Conservation (phyloP, 1,139 yeast genomes). For the Sugiyamaella grinbergsii region DNA sequence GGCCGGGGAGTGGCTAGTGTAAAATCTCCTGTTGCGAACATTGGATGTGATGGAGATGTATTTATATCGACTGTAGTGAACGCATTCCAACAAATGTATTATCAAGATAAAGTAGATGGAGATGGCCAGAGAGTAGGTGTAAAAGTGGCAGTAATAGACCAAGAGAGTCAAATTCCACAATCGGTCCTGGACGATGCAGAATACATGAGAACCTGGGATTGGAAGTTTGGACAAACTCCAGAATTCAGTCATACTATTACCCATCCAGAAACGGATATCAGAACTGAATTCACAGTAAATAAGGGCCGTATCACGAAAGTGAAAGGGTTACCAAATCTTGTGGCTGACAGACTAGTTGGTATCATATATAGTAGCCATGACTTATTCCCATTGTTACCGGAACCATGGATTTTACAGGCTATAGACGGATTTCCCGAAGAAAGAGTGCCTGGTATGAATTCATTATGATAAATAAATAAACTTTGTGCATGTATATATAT, state of each 20-base stretch:
- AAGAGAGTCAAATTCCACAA: slow-evolving; percentile 46
- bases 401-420: slow-evolving; percentile 25
- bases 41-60: slow-evolving; percentile 49
- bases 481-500: too few species aligned
- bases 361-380: slow-evolving; percentile 21
- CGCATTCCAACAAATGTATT: slow-evolving; percentile 41
- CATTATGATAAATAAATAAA: background rate
- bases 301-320: slow-evolving; percentile 45
- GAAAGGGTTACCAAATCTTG: slow-evolving; percentile 8
- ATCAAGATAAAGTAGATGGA: slow-evolving; percentile 26
- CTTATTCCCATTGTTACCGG: slow-evolving; percentile 8
- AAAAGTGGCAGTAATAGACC: slow-evolving; percentile 25
- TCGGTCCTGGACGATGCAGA: slow-evolving; percentile 50
- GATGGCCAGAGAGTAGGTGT: slow-evolving; percentile 12
- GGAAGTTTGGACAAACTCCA: slow-evolving; percentile 77
- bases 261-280: slow-evolving; percentile 41
- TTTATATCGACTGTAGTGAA: slow-evolving; percentile 53
- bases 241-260: slow-evolving; percentile 53
- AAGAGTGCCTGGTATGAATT: slow-evolving; percentile 5
- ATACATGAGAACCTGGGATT: slow-evolving; percentile 60
- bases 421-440: slow-evolving; percentile 24
- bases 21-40: slow-evolving; percentile 70
- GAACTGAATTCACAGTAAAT: slow-evolving; percentile 48
- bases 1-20: slow-evolving; percentile 77
- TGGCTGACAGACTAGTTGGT: background rate